These are phyloP conservation scores for Uronychia setigera DNA, from an alignment of 73 alveolate species.

Conservation along the genomic window DNA sequence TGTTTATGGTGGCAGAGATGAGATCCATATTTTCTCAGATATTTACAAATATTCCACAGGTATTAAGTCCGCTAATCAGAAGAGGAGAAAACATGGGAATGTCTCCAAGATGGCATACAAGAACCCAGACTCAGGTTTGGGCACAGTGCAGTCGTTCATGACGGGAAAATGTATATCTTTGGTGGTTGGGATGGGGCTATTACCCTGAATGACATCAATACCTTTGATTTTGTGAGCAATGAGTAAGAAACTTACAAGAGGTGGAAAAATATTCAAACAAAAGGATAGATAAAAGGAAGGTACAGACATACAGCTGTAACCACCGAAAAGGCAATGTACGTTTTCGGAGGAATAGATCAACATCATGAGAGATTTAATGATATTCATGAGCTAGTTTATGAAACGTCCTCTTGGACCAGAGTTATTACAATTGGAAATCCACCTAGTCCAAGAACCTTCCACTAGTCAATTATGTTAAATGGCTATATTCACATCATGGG, in stretches of 20 bases:
- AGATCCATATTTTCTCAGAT: constrained; percentile 43
- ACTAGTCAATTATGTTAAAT: constrained; percentile 35
- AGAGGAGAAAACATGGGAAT: constrained; percentile 31
- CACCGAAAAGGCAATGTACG: constrained; percentile 49
- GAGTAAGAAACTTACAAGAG: background rate
- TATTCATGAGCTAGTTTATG: constrained; percentile 38
- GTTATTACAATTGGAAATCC: constrained; percentile 63
- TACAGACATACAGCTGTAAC: constrained; percentile 77
- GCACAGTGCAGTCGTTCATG: constrained; percentile 84
- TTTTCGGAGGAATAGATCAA: constrained; percentile 83
- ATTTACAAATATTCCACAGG: constrained; percentile 14
- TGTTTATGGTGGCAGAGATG: constrained; percentile 82
- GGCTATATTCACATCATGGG: constrained; percentile 68
- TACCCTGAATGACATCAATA: constrained; percentile 84
- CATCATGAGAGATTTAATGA: constrained; percentile 77
- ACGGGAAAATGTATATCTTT: constrained; percentile 78
- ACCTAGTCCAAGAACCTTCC: constrained; percentile 80
- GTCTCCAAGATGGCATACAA: background rate
- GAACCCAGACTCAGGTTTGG: constrained; percentile 86
- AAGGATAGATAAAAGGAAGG: constrained; percentile 62
- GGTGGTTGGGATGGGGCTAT: constrained; percentile 97
- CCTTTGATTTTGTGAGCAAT: constrained; percentile 64
- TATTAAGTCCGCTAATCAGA: background rate
- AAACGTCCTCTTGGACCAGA: constrained; percentile 58
- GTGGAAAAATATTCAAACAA: constrained; percentile 64